phyloP scores from a whole-genome alignment of 345 rosid species.

The Eucalyptus coolabah region DNA sequence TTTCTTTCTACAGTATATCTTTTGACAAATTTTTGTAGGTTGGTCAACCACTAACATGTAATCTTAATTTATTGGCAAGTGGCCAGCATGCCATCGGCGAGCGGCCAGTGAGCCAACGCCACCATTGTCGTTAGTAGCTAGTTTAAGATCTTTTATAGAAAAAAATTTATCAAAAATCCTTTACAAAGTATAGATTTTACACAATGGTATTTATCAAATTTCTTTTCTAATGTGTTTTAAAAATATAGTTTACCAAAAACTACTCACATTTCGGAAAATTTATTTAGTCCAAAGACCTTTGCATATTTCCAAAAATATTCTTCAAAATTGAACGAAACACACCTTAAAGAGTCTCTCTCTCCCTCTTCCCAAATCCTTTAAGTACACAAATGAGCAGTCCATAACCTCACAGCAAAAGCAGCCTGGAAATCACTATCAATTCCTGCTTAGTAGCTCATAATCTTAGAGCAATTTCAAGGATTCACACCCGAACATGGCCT shows the following conservation, averaged over 20 bases:
- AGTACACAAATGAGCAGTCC: not conserved
- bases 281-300: not conserved
- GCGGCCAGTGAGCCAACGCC: no score
- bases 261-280: not conserved
- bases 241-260: not conserved
- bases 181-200: not conserved
- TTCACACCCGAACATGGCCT: not conserved
- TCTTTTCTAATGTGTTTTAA: not conserved
- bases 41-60: not conserved
- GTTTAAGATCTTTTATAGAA: not conserved
- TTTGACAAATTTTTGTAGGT: not conserved
- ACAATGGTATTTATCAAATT: not conserved
- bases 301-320: no score
- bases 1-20: not conserved
- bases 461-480: not conserved
- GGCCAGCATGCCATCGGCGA: no score
- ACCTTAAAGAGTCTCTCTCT: not conserved
- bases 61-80: no score
- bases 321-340: no score
- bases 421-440: not conserved
- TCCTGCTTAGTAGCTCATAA: not conserved
- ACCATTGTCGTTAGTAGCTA: rapidly evolving
- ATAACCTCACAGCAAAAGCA: not conserved
- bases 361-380: not conserved
- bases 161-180: not conserved